These are phyloP conservation scores for Aspergillus ibericus DNA, from an alignment of 2,329 filamentous ascomycete species.

Conservation along the genomic window DNA sequence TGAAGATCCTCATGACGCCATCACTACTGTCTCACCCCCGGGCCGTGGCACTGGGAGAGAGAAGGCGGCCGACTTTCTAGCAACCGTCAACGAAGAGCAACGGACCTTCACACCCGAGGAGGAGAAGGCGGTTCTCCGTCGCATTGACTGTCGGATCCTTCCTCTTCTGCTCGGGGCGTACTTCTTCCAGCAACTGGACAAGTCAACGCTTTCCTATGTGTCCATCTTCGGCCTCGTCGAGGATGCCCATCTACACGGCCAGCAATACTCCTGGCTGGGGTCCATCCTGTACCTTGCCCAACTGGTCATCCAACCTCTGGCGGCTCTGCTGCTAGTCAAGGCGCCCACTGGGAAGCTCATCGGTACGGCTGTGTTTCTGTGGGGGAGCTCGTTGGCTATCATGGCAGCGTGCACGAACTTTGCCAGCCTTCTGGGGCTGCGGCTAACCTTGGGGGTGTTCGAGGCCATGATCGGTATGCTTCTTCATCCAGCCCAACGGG, in stretches of 20 bases:
- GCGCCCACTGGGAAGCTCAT: constrained; percentile 56
- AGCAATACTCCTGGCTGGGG: constrained; percentile 60
- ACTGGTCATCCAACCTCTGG: constrained; percentile 58
- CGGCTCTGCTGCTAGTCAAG: constrained; percentile 47
- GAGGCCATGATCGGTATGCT: constrained; percentile 26
- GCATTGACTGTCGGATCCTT: constrained; percentile 53
- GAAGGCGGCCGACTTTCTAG: constrained; percentile 16
- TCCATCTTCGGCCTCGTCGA: constrained; percentile 44
- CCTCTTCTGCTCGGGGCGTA: constrained; percentile 56
- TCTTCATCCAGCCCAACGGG: not conserved
- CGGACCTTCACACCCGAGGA: constrained; percentile 50
- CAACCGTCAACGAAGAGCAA: constrained; percentile 6
- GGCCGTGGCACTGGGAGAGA: not conserved
- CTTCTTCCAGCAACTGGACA: constrained; percentile 60
- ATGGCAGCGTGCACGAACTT: constrained; percentile 55
- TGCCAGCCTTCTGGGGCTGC: constrained; percentile 45
- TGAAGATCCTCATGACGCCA: constrained; percentile 6
- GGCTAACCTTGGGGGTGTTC: constrained; percentile 47
- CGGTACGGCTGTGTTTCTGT: constrained; percentile 53
- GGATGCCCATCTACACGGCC: constrained; percentile 50
- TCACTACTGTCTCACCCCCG: constrained; percentile 6
- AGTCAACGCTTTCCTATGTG: constrained; percentile 29
- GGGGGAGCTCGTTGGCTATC: constrained; percentile 54
- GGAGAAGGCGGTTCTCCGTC: constrained; percentile 38
- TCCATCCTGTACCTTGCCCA: constrained; percentile 63